Conservation (phyloP, 352 stramenopile species). For the Pythium brassicae region DNA sequence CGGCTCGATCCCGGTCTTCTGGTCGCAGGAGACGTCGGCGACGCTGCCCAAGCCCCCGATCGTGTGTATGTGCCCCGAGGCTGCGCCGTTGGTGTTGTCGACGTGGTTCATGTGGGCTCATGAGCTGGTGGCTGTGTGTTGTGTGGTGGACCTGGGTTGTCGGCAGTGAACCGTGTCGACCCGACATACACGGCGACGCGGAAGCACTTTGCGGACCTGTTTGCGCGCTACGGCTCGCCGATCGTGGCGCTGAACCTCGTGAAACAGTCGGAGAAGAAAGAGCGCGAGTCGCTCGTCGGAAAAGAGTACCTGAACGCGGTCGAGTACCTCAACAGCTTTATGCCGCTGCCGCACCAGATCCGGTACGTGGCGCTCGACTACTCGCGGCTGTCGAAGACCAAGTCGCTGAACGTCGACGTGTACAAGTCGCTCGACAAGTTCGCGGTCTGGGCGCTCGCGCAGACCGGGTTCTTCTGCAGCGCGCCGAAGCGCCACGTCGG, state of each 20-base stretch:
- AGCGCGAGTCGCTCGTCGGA: constrained; percentile 97
- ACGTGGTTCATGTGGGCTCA: not conserved
- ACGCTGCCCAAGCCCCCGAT: constrained; percentile 98
- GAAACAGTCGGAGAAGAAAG: constrained; percentile 96
- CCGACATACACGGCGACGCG: constrained; percentile 95
- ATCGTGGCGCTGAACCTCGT: constrained; percentile 98
- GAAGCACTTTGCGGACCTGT: constrained; percentile 92
- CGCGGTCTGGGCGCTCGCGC: constrained; percentile 93
- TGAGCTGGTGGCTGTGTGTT: not conserved
- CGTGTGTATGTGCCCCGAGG: constrained; percentile 34
- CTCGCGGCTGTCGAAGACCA: constrained; percentile 91
- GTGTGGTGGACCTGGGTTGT: not conserved
- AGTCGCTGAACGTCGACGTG: constrained; percentile 95
- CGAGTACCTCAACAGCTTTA: constrained; percentile 97
- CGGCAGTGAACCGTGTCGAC: constrained; percentile 93
- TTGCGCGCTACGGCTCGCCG: constrained; percentile 95
- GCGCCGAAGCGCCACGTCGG: constrained; percentile 73
- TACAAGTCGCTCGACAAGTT: constrained; percentile 93
- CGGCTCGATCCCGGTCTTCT: constrained; percentile 99
- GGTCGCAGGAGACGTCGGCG: constrained; percentile 98
- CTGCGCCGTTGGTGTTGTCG: not conserved
- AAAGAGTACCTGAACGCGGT: constrained; percentile 97
- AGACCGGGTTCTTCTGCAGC: constrained; percentile 98
- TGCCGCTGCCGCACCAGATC: constrained; percentile 90
- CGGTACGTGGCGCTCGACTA: constrained; percentile 97